phyloP scores from a whole-genome alignment of 352 stramenopile genomes.

The Phytophthora chlamydospora region DNA sequence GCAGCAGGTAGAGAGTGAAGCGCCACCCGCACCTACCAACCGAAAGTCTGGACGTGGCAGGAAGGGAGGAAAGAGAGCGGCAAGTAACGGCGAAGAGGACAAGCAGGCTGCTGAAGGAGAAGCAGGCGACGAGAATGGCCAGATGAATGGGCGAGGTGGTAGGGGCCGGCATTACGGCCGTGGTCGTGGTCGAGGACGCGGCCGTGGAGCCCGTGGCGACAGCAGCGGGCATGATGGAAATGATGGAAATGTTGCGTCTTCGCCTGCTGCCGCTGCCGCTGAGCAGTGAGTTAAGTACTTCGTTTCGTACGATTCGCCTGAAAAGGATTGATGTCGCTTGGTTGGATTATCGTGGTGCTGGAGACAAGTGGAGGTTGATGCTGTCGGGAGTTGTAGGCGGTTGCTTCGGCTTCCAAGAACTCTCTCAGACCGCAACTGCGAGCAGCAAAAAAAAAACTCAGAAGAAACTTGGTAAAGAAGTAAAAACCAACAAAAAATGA shows the following conservation, averaged over 20 bases:
- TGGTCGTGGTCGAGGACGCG: constrained; percentile 40
- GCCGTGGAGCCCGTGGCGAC: constrained; percentile 23
- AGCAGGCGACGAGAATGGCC: constrained; percentile 21
- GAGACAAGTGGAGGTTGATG: constrained; percentile 14
- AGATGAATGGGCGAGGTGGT: constrained; percentile 24
- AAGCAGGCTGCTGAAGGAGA: constrained; percentile 17
- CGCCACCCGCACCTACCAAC: constrained; percentile 7
- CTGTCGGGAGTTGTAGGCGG: not conserved
- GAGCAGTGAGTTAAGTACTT: constrained; percentile 15
- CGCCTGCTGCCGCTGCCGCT: constrained; percentile 11
- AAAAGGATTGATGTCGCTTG: constrained; percentile 30
- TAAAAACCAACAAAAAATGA: constrained; percentile 41
- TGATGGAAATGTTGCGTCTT: constrained; percentile 5
- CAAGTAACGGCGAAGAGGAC: constrained; percentile 26
- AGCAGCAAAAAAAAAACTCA: constrained; percentile 9
- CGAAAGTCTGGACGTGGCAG: constrained; percentile 29
- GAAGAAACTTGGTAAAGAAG: constrained; percentile 21
- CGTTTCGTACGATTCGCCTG: constrained; percentile 21
- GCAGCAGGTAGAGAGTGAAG: constrained; percentile 27
- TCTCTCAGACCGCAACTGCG: constrained; percentile 6
- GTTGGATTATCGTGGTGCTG: constrained; percentile 27
- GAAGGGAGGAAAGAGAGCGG: constrained; percentile 24
- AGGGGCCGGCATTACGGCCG: constrained; percentile 31
- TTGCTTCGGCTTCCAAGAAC: not conserved
- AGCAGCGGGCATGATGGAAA: constrained; percentile 22